Conservation (phyloP, 179 eudicot species). For the Carnegiea gigantea region DNA sequence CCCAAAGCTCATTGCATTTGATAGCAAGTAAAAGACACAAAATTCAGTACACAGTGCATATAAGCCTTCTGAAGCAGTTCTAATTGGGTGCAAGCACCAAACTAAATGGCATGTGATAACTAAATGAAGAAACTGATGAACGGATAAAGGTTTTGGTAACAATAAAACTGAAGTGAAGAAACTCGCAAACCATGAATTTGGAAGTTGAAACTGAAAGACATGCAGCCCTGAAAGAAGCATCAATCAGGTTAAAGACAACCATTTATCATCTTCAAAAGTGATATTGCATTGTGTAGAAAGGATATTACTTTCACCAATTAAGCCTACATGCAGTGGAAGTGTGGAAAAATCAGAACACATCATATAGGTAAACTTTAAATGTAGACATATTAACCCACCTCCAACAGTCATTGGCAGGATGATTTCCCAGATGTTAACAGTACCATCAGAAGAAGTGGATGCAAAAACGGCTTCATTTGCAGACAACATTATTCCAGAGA, state of each 20-base stretch:
- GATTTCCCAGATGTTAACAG: slow-evolving; percentile 71
- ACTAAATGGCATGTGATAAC: neutral
- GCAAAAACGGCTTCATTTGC: slow-evolving; percentile 66
- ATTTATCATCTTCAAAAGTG: neutral
- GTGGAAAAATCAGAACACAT: neutral
- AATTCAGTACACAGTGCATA: neutral
- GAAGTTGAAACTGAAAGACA: neutral
- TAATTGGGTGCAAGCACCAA: neutral
- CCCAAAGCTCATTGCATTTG: neutral
- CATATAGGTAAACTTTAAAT: neutral
- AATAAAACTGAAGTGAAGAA: neutral
- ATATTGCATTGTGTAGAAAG: neutral
- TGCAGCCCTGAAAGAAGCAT: neutral
- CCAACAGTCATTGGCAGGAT: slow-evolving; percentile 51
- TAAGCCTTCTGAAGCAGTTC: neutral
- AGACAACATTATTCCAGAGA: slow-evolving; percentile 72
- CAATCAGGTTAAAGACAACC: neutral
- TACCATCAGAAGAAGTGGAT: slow-evolving; percentile 88
- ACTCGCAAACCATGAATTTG: neutral
- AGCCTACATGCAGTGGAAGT: neutral
- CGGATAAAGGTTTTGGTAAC: neutral
- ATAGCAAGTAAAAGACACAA: neutral
- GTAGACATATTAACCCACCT: slow-evolving; percentile 41
- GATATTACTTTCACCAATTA: neutral
- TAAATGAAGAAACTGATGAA: neutral